Conservation (phyloP, 164 flowering plant genomes). For the Malania oleifera region DNA sequence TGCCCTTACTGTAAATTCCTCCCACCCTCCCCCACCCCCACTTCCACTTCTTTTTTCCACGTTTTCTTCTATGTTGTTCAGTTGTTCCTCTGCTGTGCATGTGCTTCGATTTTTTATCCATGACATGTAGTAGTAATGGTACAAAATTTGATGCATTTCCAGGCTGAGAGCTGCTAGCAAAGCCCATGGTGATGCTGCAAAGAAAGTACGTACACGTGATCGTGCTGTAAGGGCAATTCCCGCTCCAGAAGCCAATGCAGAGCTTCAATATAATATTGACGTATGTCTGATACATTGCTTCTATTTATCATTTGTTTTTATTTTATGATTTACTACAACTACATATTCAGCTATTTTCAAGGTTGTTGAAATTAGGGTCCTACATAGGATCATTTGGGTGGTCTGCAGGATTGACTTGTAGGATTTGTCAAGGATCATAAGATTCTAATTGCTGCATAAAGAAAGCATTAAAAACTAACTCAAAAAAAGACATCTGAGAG, state of each 20-base stretch:
- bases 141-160: slow-evolving; percentile 5
- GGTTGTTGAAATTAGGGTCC: no score
- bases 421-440: no score
- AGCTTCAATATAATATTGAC: slow-evolving; percentile 40
- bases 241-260: slow-evolving; percentile 49
- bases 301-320: neutral
- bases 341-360: no score
- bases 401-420: no score
- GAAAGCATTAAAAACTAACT: no score
- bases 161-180: slow-evolving; percentile 33
- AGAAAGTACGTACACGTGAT: slow-evolving; percentile 35
- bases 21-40: no score
- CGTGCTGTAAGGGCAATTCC: slow-evolving; percentile 26
- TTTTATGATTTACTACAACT: no score
- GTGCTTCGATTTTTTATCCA: neutral
- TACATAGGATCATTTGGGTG: no score
- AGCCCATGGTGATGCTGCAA: slow-evolving; percentile 27
- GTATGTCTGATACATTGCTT: slow-evolving; percentile 20
- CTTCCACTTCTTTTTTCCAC: neutral
- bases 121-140: neutral
- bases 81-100: neutral
- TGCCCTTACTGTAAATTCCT: neutral
- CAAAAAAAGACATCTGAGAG: no score
- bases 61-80: neutral
- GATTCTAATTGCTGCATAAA: no score